Evolutionary conservation across 2,329 filamentous ascomycete species (phyloP).

Genomic region (Boeremia exigua): DNA sequence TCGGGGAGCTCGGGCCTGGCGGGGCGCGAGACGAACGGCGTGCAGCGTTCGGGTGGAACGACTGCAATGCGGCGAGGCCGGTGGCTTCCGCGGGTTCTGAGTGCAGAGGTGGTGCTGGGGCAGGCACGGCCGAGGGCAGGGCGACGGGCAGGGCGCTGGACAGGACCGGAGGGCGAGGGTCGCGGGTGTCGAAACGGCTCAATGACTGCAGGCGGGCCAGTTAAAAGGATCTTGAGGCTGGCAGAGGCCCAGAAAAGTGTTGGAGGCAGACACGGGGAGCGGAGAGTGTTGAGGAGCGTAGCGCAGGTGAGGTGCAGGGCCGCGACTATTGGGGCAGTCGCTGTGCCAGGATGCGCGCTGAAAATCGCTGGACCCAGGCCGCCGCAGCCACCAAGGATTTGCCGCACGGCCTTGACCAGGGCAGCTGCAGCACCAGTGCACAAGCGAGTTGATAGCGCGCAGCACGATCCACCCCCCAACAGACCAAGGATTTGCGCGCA

Average conservation of each 20-base stretch:
- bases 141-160: constrained; percentile 10
- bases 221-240: constrained; percentile 43
- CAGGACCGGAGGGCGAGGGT: constrained; percentile 8
- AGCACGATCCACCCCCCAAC: constrained; percentile 40
- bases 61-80: constrained; percentile 27
- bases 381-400: constrained; percentile 21
- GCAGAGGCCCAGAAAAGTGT: constrained; percentile 41
- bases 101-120: not conserved
- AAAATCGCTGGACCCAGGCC: constrained; percentile 37
- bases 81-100: constrained; percentile 37
- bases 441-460: constrained; percentile 35
- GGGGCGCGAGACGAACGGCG: constrained; percentile 14
- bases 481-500: constrained; percentile 40
- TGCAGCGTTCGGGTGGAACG: constrained; percentile 26
- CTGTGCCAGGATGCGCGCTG: constrained; percentile 35
- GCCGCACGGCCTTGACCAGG: constrained; percentile 20
- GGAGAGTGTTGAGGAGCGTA: constrained; percentile 44
- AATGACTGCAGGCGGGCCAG: constrained; percentile 29
- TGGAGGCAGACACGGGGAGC: constrained; percentile 27
- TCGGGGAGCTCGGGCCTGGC: constrained; percentile 20
- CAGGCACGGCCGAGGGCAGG: constrained; percentile 15
- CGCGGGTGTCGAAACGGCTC: constrained; percentile 22
- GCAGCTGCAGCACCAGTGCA: constrained; percentile 34
- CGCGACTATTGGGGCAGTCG: constrained; percentile 41
- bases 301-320: constrained; percentile 39